Percentiles rank a stretch among this genome's conserved stretches.
phyloP scores from a whole-genome alignment of 441 rosid genomes.

The Pelargonium cotyledonis region DNA sequence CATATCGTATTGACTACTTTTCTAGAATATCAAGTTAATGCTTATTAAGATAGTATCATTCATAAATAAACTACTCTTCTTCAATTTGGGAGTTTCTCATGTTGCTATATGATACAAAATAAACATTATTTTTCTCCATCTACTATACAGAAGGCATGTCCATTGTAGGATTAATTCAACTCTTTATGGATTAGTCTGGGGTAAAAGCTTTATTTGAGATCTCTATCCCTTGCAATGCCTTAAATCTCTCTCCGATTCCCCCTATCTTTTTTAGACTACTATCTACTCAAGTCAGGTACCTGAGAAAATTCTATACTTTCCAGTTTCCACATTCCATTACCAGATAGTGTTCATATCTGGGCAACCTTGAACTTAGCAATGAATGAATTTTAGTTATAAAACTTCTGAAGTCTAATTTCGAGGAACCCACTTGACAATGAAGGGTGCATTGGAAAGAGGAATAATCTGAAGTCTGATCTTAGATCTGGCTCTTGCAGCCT shows the following conservation, averaged over 20 bases:
- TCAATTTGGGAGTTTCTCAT: background rate
- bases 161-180: background rate
- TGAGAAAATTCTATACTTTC: too few relatives aligned
- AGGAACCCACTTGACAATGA: background rate
- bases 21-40: background rate
- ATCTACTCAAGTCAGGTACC: too few relatives aligned
- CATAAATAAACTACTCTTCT: background rate
- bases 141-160: background rate
- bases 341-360: background rate
- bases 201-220: background rate
- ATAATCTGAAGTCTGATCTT: background rate
- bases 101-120: background rate
- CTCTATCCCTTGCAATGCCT: background rate
- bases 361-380: background rate
- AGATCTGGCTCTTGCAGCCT: background rate
- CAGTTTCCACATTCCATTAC: background rate
- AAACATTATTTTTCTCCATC: background rate
- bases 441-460: constrained; percentile 4
- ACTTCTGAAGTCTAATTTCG: background rate
- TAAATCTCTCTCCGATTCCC: background rate
- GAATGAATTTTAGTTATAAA: background rate
- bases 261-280: background rate
- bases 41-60: background rate
- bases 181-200: background rate
- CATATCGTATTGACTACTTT: background rate